Conservation (phyloP, 768 basidiomycete genomes). For the Asterophora lycoperdoides region DNA sequence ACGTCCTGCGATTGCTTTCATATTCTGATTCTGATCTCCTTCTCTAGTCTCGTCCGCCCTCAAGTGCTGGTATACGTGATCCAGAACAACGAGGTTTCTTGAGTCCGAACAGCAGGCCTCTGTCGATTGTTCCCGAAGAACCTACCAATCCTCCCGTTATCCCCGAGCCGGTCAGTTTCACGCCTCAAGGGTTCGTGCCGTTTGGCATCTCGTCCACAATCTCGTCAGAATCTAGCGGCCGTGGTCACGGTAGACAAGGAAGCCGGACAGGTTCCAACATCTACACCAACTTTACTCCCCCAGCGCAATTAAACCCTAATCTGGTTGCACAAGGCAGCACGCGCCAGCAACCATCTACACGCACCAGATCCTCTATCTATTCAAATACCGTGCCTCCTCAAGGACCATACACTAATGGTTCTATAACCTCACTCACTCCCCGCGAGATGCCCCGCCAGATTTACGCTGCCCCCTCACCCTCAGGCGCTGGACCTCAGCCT, state of each 20-base stretch:
- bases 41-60: conserved; percentile 1
- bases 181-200: conserved; percentile 2
- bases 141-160: background rate
- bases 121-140: background rate
- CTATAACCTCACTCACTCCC: background rate
- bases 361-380: background rate
- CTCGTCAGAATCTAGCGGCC: background rate
- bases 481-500: background rate
- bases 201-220: background rate
- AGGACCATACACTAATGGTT: background rate
- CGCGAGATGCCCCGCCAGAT: background rate
- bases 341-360: background rate
- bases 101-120: background rate
- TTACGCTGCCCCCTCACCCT: background rate
- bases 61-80: background rate
- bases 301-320: background rate
- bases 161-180: background rate
- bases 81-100: background rate
- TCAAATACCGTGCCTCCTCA: background rate
- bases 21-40: background rate
- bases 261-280: background rate
- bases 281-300: background rate
- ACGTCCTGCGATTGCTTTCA: background rate
- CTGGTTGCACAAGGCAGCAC: background rate
- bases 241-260: background rate